phyloP scores from a whole-genome alignment of 331 rosid species.

The Rhamnella rubrinervis region DNA sequence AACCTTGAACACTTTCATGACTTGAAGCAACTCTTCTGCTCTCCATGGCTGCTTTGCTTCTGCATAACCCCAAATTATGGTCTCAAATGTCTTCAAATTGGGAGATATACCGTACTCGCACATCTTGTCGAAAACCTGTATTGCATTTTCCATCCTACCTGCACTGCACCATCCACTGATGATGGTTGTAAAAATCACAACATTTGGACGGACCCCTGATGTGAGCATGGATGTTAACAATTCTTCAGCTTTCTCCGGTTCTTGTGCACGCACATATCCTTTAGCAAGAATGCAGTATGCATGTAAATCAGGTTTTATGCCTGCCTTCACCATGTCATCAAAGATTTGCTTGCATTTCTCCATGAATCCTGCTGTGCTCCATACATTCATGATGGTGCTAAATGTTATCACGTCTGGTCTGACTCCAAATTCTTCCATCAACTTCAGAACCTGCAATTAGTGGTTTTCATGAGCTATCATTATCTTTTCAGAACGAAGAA shows the following conservation, averaged over 20 bases:
- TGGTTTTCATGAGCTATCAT: constrained; percentile 1
- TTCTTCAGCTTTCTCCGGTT: constrained; percentile 68
- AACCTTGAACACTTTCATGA: constrained; percentile 52
- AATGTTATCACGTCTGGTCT: constrained; percentile 68
- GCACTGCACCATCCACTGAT: constrained; percentile 75
- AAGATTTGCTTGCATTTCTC: constrained; percentile 59
- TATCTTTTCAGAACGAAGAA: background rate
- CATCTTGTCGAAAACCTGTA: constrained; percentile 56
- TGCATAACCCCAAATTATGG: constrained; percentile 60
- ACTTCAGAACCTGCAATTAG: constrained; percentile 52
- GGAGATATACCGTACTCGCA: constrained; percentile 55
- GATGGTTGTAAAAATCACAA: constrained; percentile 63
- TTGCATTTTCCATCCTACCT: constrained; percentile 63
- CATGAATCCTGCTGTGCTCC: constrained; percentile 77
- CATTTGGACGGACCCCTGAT: constrained; percentile 49
- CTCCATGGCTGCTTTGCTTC: constrained; percentile 66
- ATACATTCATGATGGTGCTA: constrained; percentile 74
- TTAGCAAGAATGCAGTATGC: constrained; percentile 76
- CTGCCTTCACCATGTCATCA: constrained; percentile 62
- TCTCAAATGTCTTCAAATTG: constrained; percentile 72
- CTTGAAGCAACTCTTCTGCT: constrained; percentile 64
- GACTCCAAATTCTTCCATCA: constrained; percentile 64
- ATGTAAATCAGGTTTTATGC: constrained; percentile 64
- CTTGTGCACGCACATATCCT: constrained; percentile 65
- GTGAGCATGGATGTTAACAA: constrained; percentile 43